Conservation (phyloP, 1,284 basidiomycete species). For the Mycena citricolor region DNA sequence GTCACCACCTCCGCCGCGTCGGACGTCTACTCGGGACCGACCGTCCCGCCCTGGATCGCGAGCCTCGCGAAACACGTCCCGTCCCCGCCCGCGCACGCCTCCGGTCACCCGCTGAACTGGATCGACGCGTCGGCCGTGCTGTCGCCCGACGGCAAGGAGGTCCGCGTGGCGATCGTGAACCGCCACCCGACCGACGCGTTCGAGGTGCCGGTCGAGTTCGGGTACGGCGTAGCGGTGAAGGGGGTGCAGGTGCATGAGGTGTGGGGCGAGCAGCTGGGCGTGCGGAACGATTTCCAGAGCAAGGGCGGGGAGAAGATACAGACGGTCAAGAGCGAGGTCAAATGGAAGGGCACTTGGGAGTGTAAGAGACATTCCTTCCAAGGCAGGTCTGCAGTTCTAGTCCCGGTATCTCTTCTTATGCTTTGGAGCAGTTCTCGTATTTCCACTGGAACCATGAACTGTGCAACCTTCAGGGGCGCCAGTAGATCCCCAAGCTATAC, state of each 20-base stretch:
- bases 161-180: conserved; percentile 49
- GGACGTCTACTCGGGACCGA: conserved; percentile 42
- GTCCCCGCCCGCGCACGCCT: too few species aligned
- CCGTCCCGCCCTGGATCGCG: conserved; percentile 48
- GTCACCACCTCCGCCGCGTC: conserved; percentile 27
- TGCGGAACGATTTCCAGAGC: conserved; percentile 43
- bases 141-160: conserved; percentile 23
- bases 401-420: too few species aligned
- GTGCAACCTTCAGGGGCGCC: too few species aligned
- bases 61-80: conserved; percentile 38
- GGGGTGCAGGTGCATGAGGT: conserved; percentile 44
- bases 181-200: conserved; percentile 37
- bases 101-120: conserved; percentile 35
- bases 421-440: too few species aligned
- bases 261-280: conserved; percentile 42
- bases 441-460: too few species aligned
- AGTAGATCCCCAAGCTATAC: too few species aligned
- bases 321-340: conserved; percentile 30
- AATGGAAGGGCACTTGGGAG: conserved; percentile 37
- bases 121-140: conserved; percentile 52
- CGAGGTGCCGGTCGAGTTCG: conserved; percentile 39
- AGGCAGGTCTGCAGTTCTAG: too few species aligned
- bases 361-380: conserved; percentile 52
- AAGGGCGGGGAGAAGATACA: conserved; percentile 43
- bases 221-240: conserved; percentile 29